Base-by-base conservation (phyloP, 495 filamentous ascomycete species). In the Poronia punctata region DNA sequence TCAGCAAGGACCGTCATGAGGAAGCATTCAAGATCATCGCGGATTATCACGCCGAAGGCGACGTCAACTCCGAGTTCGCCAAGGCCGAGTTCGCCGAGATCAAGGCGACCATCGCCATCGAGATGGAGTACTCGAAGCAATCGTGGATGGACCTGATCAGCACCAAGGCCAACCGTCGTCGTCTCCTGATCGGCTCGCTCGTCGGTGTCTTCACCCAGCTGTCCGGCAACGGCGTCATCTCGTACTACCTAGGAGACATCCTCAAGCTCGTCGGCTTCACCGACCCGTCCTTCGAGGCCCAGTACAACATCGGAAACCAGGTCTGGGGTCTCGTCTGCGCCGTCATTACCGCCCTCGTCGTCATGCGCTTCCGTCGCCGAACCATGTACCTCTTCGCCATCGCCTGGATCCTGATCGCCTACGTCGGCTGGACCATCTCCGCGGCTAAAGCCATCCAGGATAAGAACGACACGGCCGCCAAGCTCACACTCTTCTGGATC, bases 171-270 rank as follows among this genome's bases (percentile, higher is more conserved):
- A 82, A 76, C 59, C 68, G 71, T 32, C 57, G 58, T n/a, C 73
- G 78, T 28, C 60, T 79, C 5, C 44, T 80, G 19, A 73, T 83
- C 48, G 67, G 69, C 3, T 66, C 71, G 6, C 70, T 75, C 39
- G 60, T 82, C 10, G 75, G 77, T 4, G 50, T 82, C 5, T 81
- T 83, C 57, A 76, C 75, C 0, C 78, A 83, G 50, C 80, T 76
- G 66, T 78, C 74, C 25, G 78, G 79, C 16, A 82, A 83, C 52
- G 77, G 73, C 8, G 59, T 81, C 29, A 78, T 80, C 33, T 77
- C 76, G 49, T 70, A 72, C 51, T 71, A 72, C 44, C 49, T 73
- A 24, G 54, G 51, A 45, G 67, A 71, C 40, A 52, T 71, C 19
- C 58, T 71, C 12, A 52, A 59, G 29, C 54, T 52, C 46, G 58